Conservation (phyloP, 2,329 filamentous ascomycete species). For the Zopfia rhizophila region DNA sequence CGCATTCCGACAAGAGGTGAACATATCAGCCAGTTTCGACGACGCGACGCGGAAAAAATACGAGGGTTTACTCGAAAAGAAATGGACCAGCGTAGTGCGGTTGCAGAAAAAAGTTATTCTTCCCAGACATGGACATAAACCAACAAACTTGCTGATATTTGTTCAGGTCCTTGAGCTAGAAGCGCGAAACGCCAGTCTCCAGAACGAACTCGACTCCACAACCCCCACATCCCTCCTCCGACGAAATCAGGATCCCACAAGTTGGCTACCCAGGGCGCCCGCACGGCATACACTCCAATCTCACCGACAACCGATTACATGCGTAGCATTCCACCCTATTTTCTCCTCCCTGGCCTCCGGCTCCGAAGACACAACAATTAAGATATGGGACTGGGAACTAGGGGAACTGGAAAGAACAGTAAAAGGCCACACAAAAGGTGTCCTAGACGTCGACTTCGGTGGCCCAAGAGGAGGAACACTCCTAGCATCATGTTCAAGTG, state of each 20-base stretch:
- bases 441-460: conserved; percentile 89
- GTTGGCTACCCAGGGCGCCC: conserved; percentile 87
- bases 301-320: conserved; percentile 83
- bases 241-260: conserved; percentile 82
- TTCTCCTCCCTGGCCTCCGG: conserved; percentile 91
- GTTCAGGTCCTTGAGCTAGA: conserved; percentile 91
- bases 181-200: conserved; percentile 75
- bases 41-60: conserved; percentile 90
- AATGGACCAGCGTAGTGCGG: conserved; percentile 96
- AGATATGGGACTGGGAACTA: conserved; percentile 97
- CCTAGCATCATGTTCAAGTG: conserved; percentile 84
- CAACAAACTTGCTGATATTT: conserved; percentile 22
- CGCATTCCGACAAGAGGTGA: conserved; percentile 80
- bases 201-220: conserved; percentile 84
- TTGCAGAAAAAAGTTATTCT: conserved; percentile 87
- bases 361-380: conserved; percentile 92
- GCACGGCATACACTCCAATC: conserved; percentile 85
- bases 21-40: conserved; percentile 78
- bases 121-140: background rate
- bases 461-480: conserved; percentile 83
- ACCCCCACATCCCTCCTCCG: conserved; percentile 81
- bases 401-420: conserved; percentile 90
- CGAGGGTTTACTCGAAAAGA: conserved; percentile 93
- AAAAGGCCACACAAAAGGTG: conserved; percentile 90
- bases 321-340: conserved; percentile 90